Evolutionary conservation across 345 rosid species (phyloP).

Genomic region (Euphorbia pulcherrima): DNA sequence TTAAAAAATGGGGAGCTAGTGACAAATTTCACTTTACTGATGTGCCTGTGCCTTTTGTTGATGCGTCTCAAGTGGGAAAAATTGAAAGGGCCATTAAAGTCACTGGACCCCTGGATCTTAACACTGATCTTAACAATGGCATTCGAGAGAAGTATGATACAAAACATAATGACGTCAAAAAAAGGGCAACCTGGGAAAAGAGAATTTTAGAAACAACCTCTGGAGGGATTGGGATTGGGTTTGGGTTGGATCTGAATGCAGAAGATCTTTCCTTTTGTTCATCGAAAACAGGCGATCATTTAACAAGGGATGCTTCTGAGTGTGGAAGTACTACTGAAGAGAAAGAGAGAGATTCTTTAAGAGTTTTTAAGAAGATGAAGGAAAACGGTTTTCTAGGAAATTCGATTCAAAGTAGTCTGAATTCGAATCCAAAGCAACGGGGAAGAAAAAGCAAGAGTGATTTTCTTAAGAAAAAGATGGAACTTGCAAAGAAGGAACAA

Average conservation of each 20-base stretch:
- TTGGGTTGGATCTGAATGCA: conserved; percentile 49
- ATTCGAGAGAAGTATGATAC: conserved; percentile 21
- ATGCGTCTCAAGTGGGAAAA: conserved; percentile 27
- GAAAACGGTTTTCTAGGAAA: conserved; percentile 75
- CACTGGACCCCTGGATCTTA: conserved; percentile 39
- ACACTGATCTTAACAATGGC: conserved; percentile 29
- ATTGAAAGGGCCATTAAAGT: conserved; percentile 15
- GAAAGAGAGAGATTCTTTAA: conserved; percentile 57
- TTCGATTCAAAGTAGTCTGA: conserved; percentile 35
- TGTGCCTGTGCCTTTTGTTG: conserved; percentile 23
- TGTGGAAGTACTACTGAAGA: conserved; percentile 58
- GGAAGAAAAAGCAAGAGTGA: conserved; percentile 57
- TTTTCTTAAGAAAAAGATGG: conserved; percentile 53
- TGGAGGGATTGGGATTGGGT: too few species aligned
- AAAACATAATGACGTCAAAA: conserved; percentile 18
- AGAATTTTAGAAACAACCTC: conserved; percentile 28
- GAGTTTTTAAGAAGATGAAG: conserved; percentile 81
- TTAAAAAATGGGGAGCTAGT: conserved; percentile 17
- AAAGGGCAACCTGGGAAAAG: too few species aligned
- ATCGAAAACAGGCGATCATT: conserved; percentile 28
- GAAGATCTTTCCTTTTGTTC: conserved; percentile 38
- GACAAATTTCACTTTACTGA: conserved; percentile 22
- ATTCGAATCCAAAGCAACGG: conserved; percentile 63
- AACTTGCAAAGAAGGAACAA: conserved; percentile 67
- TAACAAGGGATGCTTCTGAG: conserved; percentile 49